Percentiles rank a stretch among this genome's conserved stretches.
Evolutionary conservation across 2,329 filamentous ascomycete species (phyloP).

Genomic region (Aotearoamyces nothofagi): DNA sequence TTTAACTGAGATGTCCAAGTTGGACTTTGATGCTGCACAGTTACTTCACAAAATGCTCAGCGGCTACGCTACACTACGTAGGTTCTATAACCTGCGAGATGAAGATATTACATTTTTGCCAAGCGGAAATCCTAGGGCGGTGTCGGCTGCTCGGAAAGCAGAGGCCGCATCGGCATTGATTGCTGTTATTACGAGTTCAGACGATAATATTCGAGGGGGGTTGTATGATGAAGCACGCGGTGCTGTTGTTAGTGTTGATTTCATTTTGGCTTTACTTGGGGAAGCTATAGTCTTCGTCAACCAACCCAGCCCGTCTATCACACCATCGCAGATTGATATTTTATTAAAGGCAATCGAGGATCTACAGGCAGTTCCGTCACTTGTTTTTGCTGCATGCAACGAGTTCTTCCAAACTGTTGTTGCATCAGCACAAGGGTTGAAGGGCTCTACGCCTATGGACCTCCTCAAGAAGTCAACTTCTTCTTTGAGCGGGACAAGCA

Average conservation of each 20-base stretch:
- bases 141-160: slow-evolving; percentile 43
- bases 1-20: slow-evolving; percentile 53
- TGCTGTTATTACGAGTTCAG: slow-evolving; percentile 73
- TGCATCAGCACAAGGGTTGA: slow-evolving; percentile 47
- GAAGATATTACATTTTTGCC: slow-evolving; percentile 29
- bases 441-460: slow-evolving; percentile 47
- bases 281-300: slow-evolving; percentile 69
- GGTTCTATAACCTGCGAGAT: slow-evolving; percentile 83
- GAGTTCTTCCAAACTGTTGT: slow-evolving; percentile 67
- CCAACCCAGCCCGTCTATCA: slow-evolving; percentile 43
- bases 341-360: slow-evolving; percentile 70
- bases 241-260: slow-evolving; percentile 78
- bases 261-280: slow-evolving; percentile 67
- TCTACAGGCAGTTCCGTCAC: slow-evolving; percentile 56
- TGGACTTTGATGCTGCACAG: slow-evolving; percentile 69
- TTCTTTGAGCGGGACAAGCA: slow-evolving; percentile 37
- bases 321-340: slow-evolving; percentile 55
- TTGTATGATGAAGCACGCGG: slow-evolving; percentile 70
- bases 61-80: slow-evolving; percentile 81
- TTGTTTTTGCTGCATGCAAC: slow-evolving; percentile 60
- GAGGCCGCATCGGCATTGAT: slow-evolving; percentile 61
- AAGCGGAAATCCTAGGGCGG: slow-evolving; percentile 21
- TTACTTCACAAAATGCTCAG: slow-evolving; percentile 75
- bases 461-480: slow-evolving; percentile 50
- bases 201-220: slow-evolving; percentile 82